A percentile compares a stretch with the other conserved stretches of the same genome.
Conservation (phyloP, 2,329 filamentous ascomycete species). For the Aaosphaeria pasadenensis region DNA sequence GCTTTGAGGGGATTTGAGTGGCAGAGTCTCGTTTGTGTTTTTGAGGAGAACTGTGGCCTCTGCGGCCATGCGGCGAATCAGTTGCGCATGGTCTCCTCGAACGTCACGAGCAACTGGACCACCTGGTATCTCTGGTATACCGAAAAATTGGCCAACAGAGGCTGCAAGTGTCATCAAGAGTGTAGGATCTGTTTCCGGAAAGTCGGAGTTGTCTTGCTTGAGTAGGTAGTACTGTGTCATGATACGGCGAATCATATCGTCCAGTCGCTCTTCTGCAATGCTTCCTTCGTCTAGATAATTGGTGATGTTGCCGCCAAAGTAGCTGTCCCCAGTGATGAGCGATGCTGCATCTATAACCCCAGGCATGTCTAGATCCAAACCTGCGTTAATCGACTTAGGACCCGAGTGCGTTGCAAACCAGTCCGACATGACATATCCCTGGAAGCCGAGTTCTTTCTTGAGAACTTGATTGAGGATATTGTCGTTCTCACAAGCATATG, state of each 20-base stretch:
- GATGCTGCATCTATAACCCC: neutral
- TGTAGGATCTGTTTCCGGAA: slow-evolving; percentile 36
- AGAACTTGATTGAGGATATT: slow-evolving; percentile 49
- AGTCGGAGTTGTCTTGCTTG: slow-evolving; percentile 32
- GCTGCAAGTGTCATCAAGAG: neutral
- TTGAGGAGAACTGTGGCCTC: slow-evolving; percentile 45
- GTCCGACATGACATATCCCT: slow-evolving; percentile 44
- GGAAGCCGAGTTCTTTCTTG: slow-evolving; percentile 52
- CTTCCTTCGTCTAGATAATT: slow-evolving; percentile 39
- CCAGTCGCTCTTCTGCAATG: slow-evolving; percentile 35
- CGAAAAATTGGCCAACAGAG: neutral
- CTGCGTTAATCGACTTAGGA: slow-evolving; percentile 40
- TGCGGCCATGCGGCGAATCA: slow-evolving; percentile 40
- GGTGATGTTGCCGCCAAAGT: slow-evolving; percentile 39
- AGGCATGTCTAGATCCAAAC: slow-evolving; percentile 50
- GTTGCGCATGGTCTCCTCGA: slow-evolving; percentile 28
- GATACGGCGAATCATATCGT: slow-evolving; percentile 47
- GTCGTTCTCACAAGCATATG: slow-evolving; percentile 36
- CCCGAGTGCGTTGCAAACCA: slow-evolving; percentile 46
- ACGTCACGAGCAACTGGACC: slow-evolving; percentile 26
- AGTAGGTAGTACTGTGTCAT: slow-evolving; percentile 46
- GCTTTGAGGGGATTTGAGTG: slow-evolving; percentile 48
- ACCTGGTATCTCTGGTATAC: slow-evolving; percentile 8
- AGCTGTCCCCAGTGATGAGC: slow-evolving; percentile 10
- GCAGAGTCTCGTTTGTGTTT: slow-evolving; percentile 48